These are phyloP conservation scores for Ophiosphaerella narmari DNA, from an alignment of 2,329 filamentous ascomycete genomes.

Conservation along the genomic window DNA sequence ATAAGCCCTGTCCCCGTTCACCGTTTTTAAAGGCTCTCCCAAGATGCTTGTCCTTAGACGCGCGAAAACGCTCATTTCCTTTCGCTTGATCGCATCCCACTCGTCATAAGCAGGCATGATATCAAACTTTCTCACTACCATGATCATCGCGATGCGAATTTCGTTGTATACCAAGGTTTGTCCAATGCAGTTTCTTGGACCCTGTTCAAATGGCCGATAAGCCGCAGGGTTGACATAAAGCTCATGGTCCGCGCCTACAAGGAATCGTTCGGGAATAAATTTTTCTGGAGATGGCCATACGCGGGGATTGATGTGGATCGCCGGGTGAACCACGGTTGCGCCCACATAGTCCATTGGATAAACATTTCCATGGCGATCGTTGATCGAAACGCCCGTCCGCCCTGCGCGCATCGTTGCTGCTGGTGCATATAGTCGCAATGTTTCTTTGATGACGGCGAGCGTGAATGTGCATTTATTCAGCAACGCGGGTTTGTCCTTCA, in stretches of 20 bases:
- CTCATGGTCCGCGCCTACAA: too few relatives aligned
- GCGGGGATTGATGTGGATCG: conserved; percentile 20
- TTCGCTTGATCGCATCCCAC: conserved; percentile 15
- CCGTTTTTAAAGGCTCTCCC: conserved; percentile 15
- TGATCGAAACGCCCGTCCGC: conserved; percentile 2
- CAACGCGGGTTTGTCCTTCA: conserved; percentile 19
- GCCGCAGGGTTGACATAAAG: too few relatives aligned
- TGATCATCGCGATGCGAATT: conserved; percentile 14
- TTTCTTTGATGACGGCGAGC: conserved; percentile 42
- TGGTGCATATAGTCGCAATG: conserved; percentile 36
- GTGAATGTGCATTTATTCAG: conserved; percentile 35
- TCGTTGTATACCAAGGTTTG: conserved; percentile 44
- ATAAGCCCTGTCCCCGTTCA: neutral
- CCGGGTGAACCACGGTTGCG: conserved; percentile 10
- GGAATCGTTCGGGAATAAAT: conserved; percentile 30
- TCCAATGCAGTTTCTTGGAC: conserved; percentile 46
- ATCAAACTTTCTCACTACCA: conserved; percentile 11
- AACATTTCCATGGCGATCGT: conserved; percentile 4
- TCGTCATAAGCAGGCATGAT: conserved; percentile 16
- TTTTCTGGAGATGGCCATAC: conserved; percentile 15
- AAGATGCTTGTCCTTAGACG: conserved; percentile 4
- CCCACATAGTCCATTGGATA: conserved; percentile 14
- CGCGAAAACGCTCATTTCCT: conserved; percentile 1
- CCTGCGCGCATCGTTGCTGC: conserved; percentile 32
- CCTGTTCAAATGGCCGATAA: conserved; percentile 21